phyloP scores from a whole-genome alignment of 2,329 filamentous ascomycete genomes.

The Epichloe hybrida region DNA sequence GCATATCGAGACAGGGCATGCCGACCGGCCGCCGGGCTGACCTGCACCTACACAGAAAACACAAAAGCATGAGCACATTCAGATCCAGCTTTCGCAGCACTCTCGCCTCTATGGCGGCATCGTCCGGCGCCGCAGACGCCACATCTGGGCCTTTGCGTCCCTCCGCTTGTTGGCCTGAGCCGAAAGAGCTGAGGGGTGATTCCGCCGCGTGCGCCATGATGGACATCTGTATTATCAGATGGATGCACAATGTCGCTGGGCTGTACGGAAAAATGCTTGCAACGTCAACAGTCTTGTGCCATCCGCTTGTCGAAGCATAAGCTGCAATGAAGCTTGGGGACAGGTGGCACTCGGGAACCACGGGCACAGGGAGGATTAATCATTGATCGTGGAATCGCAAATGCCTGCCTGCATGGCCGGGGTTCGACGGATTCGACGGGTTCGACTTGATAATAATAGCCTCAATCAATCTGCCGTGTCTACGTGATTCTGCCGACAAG shows the following conservation, averaged over 20 bases:
- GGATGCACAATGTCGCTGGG: neutral
- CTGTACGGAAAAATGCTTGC: neutral
- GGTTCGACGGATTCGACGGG: too few relatives aligned
- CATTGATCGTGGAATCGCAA: too few relatives aligned
- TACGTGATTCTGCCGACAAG: too few relatives aligned
- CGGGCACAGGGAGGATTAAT: too few relatives aligned
- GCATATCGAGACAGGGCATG: neutral
- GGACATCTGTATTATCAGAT: neutral
- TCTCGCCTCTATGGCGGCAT: neutral
- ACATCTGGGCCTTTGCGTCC: neutral
- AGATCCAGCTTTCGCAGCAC: constrained; percentile 2
- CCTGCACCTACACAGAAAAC: constrained; percentile 1
- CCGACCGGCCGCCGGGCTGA: neutral
- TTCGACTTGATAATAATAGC: too few relatives aligned
- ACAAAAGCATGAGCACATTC: neutral
- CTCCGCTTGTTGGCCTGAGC: neutral
- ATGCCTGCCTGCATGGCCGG: too few relatives aligned
- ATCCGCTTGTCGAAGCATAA: too few relatives aligned
- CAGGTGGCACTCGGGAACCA: too few relatives aligned
- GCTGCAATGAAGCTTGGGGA: too few relatives aligned
- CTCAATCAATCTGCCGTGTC: too few relatives aligned
- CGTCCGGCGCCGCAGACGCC: neutral
- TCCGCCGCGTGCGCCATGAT: neutral
- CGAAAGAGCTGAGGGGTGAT: neutral
- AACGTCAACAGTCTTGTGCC: too few relatives aligned